Percentiles rank a stretch among this genome's conserved stretches.
These are phyloP conservation scores for Tolypocladium cylindrosporum DNA, from an alignment of 2,329 filamentous ascomycete genomes.

Conservation along the genomic window DNA sequence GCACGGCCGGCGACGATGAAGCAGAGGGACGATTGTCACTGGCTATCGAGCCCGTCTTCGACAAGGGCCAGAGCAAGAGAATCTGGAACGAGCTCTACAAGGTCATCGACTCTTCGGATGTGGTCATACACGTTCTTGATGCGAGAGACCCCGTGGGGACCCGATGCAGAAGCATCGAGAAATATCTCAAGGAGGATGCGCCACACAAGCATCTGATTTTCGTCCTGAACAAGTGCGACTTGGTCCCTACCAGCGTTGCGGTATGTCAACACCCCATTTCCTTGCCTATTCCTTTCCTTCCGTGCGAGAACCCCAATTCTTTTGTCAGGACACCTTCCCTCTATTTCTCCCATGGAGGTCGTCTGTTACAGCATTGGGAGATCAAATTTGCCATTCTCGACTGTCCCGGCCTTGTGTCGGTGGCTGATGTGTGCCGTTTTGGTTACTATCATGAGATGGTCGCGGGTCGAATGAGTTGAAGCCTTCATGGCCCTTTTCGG, in stretches of 20 bases:
- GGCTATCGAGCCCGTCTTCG: slow-evolving; percentile 80
- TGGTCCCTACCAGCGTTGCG: slow-evolving; percentile 85
- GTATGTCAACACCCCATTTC: slow-evolving; percentile 41
- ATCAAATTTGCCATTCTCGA: slow-evolving; percentile 51
- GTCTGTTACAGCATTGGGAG: slow-evolving; percentile 99
- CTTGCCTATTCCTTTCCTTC: slow-evolving; percentile 15
- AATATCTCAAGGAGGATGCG: slow-evolving; percentile 86
- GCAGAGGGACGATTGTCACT: slow-evolving; percentile 43
- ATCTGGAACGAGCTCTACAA: slow-evolving; percentile 97
- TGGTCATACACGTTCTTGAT: slow-evolving; percentile 90
- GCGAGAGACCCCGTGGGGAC: slow-evolving; percentile 85
- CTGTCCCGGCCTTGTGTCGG: slow-evolving; percentile 23
- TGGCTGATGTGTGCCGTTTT: slow-evolving; percentile 81
- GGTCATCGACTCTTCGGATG: slow-evolving; percentile 90
- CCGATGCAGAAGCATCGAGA: slow-evolving; percentile 67
- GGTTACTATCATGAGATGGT: slow-evolving; percentile 66
- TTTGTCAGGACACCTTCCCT: slow-evolving; percentile 78
- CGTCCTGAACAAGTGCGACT: slow-evolving; percentile 47
- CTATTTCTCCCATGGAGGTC: slow-evolving; percentile 61
- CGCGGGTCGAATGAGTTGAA: slow-evolving; percentile 98
- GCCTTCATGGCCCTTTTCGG: slow-evolving; percentile 50
- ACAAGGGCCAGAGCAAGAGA: slow-evolving; percentile 87
- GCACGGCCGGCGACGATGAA: slow-evolving; percentile 47
- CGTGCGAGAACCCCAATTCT: slow-evolving; percentile 45
- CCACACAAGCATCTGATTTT: slow-evolving; percentile 81